Evolutionary conservation across 2,329 filamentous ascomycete genomes (phyloP), one percentile per base, ranked within the genome.

Genomic region (Coleophoma crateriformis): DNA sequence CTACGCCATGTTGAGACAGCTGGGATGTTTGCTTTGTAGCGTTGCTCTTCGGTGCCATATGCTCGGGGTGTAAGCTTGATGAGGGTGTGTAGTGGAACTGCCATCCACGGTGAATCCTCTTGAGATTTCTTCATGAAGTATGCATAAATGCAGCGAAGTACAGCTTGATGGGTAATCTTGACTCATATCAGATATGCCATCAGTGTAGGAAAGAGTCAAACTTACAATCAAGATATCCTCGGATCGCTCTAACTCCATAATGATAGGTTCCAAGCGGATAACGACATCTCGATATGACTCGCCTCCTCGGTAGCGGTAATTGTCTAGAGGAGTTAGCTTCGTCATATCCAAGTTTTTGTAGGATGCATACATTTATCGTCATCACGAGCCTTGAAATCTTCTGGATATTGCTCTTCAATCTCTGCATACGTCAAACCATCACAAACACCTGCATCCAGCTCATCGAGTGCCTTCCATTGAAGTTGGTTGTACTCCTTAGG

Each of bases 121-220:
- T 97, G 94, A 48, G 90, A 86, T 62, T 94, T 90, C 63, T 97
- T 95, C 87, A 96, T 96, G 68, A 97, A 99, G 70, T 99, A 99
- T 32, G 94, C 90, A 65, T 97, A 99, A 62, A 99, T 96, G 74
- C 94, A 99, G 52, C 94, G 84, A 54, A 99, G 76, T 33, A 99
- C 92, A 13, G 94, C 94, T 71, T 99, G 94, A 67, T 99, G 94
- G 3, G 94, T 97, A 54, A 99, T 27, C 41, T 44, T 41, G 22
- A 7, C 12, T 19, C 10, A 22, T 20, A 41, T 41, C 7, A 44
- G 27, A 14, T 11, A 32, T 13, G 41, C 13, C 3, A 32, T 14
- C 22, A 1, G 7, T 33, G 20, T 14, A 43, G 40, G 20, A 27
- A 32, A 7, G 39, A 13, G 14, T 7, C 13, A 6, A 27, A 44